These are phyloP conservation scores for Lepiota venenata DNA, from an alignment of 768 basidiomycete species.

Conservation along the genomic window DNA sequence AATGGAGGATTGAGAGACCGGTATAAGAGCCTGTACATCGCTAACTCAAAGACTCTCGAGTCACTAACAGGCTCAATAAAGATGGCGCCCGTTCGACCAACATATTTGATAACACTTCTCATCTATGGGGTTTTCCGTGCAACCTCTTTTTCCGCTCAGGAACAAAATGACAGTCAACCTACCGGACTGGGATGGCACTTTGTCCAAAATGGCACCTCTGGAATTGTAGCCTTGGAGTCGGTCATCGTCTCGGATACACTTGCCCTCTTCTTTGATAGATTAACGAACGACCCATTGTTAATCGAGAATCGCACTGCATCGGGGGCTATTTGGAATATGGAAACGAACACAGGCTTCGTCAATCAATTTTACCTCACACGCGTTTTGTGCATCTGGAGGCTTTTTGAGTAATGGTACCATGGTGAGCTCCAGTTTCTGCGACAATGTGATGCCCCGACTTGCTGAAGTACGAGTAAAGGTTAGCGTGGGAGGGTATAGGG, in stretches of 20 bases:
- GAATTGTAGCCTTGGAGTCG: conserved; percentile 24
- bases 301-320: conserved; percentile 43
- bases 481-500: conserved; percentile 28
- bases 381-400: conserved; percentile 40
- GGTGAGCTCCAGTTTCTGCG: conserved; percentile 16
- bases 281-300: conserved; percentile 34
- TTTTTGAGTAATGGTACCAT: conserved; percentile 40
- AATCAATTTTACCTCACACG: conserved; percentile 31
- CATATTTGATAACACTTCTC: too few species aligned
- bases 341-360: conserved; percentile 34
- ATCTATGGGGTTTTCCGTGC: too few species aligned
- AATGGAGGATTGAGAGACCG: too few species aligned
- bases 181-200: conserved; percentile 22
- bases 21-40: too few species aligned
- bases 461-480: conserved; percentile 14
- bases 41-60: too few species aligned
- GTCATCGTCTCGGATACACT: conserved; percentile 27
- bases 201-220: conserved; percentile 25
- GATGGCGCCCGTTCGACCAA: too few species aligned
- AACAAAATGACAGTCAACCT: too few species aligned
- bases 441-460: not conserved
- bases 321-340: conserved; percentile 40
- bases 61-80: too few species aligned
- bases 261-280: conserved; percentile 26
- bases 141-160: too few species aligned